phyloP scores from a whole-genome alignment of 1,139 yeast species.

The Chernovozyma aurita region DNA sequence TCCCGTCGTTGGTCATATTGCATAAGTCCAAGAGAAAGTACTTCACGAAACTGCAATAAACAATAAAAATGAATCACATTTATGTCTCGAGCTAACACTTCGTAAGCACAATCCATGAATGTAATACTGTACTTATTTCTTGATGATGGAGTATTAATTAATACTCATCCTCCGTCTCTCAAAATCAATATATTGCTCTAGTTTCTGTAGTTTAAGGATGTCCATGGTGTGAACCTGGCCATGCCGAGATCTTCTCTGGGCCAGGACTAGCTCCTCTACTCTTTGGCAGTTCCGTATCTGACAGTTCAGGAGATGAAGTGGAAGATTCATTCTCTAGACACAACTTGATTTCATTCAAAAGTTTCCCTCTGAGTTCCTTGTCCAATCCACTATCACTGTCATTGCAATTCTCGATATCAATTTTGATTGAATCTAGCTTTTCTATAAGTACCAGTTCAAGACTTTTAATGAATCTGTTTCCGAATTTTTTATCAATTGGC shows the following conservation, averaged over 20 bases:
- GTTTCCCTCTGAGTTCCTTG: background rate
- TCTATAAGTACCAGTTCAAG: slow-evolving; percentile 43
- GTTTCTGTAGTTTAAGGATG: too few species aligned
- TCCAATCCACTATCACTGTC: slow-evolving; percentile 6
- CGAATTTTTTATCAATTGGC: slow-evolving; percentile 54
- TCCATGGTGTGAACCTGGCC: slow-evolving; percentile 69
- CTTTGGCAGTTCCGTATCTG: slow-evolving; percentile 7
- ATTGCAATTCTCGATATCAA: slow-evolving; percentile 9
- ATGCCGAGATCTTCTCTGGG: slow-evolving; percentile 49
- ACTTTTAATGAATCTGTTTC: slow-evolving; percentile 42
- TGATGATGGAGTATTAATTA: too few species aligned
- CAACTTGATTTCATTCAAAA: background rate
- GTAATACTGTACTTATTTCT: too few species aligned
- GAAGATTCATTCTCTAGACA: background rate
- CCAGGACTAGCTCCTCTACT: slow-evolving; percentile 28
- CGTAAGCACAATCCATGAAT: too few species aligned
- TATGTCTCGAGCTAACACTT: too few species aligned
- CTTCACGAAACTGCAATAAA: too few species aligned
- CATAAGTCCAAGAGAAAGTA: too few species aligned
- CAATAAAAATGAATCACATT: too few species aligned
- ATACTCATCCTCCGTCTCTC: too few species aligned
- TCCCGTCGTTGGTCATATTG: too few species aligned
- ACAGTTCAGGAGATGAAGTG: background rate
- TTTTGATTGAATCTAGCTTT: slow-evolving; percentile 18
- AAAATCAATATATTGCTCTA: too few species aligned